Evolutionary conservation across 352 stramenopile genomes (phyloP), one percentile per base, ranked within the genome.

Genomic region (Phytophthora cryptogea): DNA sequence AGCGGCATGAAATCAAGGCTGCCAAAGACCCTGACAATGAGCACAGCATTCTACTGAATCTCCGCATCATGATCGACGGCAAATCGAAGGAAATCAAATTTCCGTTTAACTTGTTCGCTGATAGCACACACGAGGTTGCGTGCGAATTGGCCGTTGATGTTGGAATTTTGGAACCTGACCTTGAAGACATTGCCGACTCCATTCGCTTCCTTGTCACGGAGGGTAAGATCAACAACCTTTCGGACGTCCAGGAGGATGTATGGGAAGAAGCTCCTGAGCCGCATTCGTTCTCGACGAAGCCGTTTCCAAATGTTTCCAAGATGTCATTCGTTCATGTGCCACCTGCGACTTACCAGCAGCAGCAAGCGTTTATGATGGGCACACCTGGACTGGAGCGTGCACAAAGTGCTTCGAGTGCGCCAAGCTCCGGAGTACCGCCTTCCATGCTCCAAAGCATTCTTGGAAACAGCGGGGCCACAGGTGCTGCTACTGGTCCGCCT

Each of bases 71-170:
- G 58, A 86, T 94, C 33, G 83, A 94, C 60, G 86, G 90, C 67
- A 95, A 97, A 70, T 97, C 90, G n/a, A 95, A 98, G 70, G 95
- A 97, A 54, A 97, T 98, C 55, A 96, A 98, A 80, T 98, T 98
- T 76, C 87, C 92, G 13, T 98, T 98, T 81, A 95, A 98, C 68
- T 72, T 98, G 42, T 96, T 98, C 20, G 87, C 94, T 30, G 94
- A 98, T 70, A 96, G 92, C 67, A 85, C 92, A 13, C 86, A 98
- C 51, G 89, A 98, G 68, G 90, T 98, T 39, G 93, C 91, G n/a
- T 97, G 93, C 46, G 94, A 98, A 79, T 88, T 98, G 73, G 92
- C 96, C 13, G 82, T 95, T 40, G 94, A 98, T 45, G 86, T 98
- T 23, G 86, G 88, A n/a, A 97, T 98, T 52, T 70, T 94, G 43